Conservation (phyloP, 768 basidiomycete genomes). For the Galerina sulciceps region DNA sequence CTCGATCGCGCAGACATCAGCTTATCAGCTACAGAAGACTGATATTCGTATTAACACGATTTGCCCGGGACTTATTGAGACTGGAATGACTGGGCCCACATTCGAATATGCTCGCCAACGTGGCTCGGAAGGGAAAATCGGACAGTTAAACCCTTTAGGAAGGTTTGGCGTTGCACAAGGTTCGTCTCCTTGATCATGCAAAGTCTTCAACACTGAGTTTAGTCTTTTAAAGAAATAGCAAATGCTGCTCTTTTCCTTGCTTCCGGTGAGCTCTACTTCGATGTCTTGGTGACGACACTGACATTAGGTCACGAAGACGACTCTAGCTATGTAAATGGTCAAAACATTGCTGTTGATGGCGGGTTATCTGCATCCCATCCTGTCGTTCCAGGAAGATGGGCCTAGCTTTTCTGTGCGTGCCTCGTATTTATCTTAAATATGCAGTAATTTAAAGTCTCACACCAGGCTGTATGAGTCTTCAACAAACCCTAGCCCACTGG, state of each 20-base stretch:
- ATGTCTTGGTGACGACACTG: neutral
- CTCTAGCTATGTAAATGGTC: slow-evolving; percentile 91
- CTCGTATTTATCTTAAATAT: no score
- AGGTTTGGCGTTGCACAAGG: slow-evolving; percentile 85
- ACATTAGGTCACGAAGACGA: slow-evolving; percentile 56
- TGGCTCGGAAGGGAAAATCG: slow-evolving; percentile 78
- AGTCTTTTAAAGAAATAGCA: slow-evolving; percentile 70
- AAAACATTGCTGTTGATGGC: slow-evolving; percentile 86
- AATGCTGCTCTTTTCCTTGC: slow-evolving; percentile 86
- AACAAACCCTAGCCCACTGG: no score
- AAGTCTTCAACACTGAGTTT: neutral
- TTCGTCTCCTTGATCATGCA: slow-evolving; percentile 28
- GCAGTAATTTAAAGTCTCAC: neutral
- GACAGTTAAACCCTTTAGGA: slow-evolving; percentile 82
- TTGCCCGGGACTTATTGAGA: slow-evolving; percentile 93
- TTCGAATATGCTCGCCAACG: slow-evolving; percentile 80
- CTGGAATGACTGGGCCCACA: slow-evolving; percentile 82
- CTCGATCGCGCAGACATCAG: slow-evolving; percentile 82
- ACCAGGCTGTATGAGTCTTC: no score
- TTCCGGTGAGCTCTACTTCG: slow-evolving; percentile 58
- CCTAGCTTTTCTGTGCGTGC: slow-evolving; percentile 32
- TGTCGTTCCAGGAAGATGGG: slow-evolving; percentile 75
- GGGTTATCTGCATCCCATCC: slow-evolving; percentile 83
- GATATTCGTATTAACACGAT: slow-evolving; percentile 90
- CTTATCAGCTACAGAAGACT: slow-evolving; percentile 78